phyloP scores from a whole-genome alignment of 345 rosid species.

The Euphorbia lathyris region DNA sequence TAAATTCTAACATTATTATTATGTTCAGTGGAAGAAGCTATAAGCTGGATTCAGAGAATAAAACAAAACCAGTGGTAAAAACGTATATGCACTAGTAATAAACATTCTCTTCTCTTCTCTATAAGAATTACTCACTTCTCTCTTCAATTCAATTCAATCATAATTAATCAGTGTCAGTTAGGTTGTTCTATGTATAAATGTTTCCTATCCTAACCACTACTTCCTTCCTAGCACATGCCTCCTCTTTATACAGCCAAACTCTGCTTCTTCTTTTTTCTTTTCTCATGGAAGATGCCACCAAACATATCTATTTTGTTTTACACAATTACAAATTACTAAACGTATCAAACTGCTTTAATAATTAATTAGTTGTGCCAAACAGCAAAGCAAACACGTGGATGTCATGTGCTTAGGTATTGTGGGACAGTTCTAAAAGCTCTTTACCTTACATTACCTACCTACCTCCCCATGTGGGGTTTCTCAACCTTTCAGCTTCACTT shows the following conservation, averaged over 20 bases:
- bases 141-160: too few species aligned
- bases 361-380: conserved; percentile 22
- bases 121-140: too few species aligned
- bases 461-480: conserved; percentile 37
- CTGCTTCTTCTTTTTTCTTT: background rate
- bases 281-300: background rate
- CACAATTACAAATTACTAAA: background rate
- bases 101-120: too few species aligned
- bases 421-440: conserved; percentile 12
- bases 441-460: conserved; percentile 10
- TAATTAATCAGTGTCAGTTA: conserved; percentile 18
- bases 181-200: conserved; percentile 15
- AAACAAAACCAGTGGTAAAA: too few species aligned
- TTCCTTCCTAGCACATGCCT: conserved; percentile 19
- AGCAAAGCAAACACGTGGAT: conserved; percentile 41
- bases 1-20: background rate
- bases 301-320: background rate
- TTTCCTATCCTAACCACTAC: background rate
- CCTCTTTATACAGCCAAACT: background rate
- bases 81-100: too few species aligned
- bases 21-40: background rate
- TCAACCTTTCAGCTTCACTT: conserved; percentile 24
- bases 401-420: conserved; percentile 52
- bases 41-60: background rate
- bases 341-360: too few species aligned